Conservation (phyloP, 2,329 filamentous ascomycete genomes). For the Massarina eburnea region DNA sequence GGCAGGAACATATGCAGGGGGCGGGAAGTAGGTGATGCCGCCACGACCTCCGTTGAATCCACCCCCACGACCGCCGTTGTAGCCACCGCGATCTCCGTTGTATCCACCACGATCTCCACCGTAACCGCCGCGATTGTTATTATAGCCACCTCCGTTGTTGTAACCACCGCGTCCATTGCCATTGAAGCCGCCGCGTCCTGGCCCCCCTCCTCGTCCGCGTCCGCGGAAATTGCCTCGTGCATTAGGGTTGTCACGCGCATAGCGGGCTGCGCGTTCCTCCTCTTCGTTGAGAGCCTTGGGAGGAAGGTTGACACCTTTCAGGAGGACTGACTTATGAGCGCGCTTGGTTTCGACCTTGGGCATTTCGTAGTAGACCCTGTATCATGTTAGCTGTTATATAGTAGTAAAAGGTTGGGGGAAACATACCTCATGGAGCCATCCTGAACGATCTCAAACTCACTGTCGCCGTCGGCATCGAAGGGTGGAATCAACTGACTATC, state of each 20-base stretch:
- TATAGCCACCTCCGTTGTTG: slow-evolving; percentile 22
- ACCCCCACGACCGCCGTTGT: slow-evolving; percentile 15
- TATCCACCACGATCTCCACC: slow-evolving; percentile 17
- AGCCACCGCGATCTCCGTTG: slow-evolving; percentile 14
- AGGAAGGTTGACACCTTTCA: slow-evolving; percentile 78
- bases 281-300: slow-evolving; percentile 67
- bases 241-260: slow-evolving; percentile 57
- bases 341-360: slow-evolving; percentile 63
- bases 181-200: slow-evolving; percentile 23
- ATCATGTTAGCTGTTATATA: slow-evolving; percentile 29
- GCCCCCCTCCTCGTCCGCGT: slow-evolving; percentile 37
- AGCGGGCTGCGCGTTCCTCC: slow-evolving; percentile 67
- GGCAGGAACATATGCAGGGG: neutral
- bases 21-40: slow-evolving; percentile 14
- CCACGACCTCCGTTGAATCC: slow-evolving; percentile 10
- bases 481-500: slow-evolving; percentile 81
- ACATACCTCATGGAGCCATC: slow-evolving; percentile 80
- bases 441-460: slow-evolving; percentile 33
- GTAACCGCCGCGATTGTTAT: slow-evolving; percentile 21
- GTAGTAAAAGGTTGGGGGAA: neutral
- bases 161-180: slow-evolving; percentile 18
- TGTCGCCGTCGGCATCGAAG: slow-evolving; percentile 59
- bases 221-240: slow-evolving; percentile 71
- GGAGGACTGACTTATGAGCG: slow-evolving; percentile 89
- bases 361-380: slow-evolving; percentile 82